phyloP scores from a whole-genome alignment of 345 rosid species.

The Clarkia xantiana region DNA sequence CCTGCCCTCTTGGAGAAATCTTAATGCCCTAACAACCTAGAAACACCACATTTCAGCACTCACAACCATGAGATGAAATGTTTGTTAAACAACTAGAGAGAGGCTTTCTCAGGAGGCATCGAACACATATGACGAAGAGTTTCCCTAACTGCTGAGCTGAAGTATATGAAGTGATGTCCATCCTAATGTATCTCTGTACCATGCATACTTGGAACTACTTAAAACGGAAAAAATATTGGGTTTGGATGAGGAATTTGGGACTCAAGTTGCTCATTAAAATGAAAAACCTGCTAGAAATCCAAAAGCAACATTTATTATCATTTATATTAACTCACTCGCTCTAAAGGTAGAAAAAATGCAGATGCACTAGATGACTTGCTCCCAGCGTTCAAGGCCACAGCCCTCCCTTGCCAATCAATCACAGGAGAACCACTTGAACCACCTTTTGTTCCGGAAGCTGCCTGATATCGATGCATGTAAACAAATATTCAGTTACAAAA shows the following conservation, averaged over 20 bases:
- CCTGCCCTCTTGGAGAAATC: conserved; percentile 43
- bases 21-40: conserved; percentile 83
- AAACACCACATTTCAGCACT: conserved; percentile 7
- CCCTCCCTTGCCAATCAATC: conserved; percentile 89
- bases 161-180: neutral
- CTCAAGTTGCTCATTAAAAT: no score
- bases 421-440: conserved; percentile 99
- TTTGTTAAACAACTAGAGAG: neutral
- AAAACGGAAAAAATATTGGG: no score
- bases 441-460: conserved; percentile 93
- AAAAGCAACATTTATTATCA: no score
- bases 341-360: conserved; percentile 79
- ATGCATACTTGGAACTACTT: no score
- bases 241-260: no score
- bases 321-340: conserved; percentile 37
- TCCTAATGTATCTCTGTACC: no score
- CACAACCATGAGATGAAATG: neutral
- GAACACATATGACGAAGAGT: neutral
- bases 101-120: no score
- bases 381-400: conserved; percentile 96
- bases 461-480: conserved; percentile 29
- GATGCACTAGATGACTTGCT: conserved; percentile 81
- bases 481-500: conserved; percentile 1
- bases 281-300: no score
- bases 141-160: neutral